Conservation (phyloP, 305 asterid genomes). For the Fraxinus velutina region DNA sequence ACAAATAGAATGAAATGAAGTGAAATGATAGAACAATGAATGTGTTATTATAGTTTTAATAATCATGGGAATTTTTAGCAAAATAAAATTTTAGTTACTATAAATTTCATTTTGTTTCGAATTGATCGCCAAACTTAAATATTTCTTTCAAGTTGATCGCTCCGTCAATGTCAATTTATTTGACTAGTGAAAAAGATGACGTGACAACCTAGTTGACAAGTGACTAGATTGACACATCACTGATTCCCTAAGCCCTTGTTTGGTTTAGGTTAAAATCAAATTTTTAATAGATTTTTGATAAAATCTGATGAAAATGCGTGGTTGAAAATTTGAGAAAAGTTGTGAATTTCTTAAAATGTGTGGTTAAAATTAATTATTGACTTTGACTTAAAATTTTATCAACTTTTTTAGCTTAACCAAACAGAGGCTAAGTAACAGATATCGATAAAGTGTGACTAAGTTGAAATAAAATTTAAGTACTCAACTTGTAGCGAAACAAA, state of each 20-base stretch:
- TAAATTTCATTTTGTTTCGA: neutral
- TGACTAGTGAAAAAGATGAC: neutral
- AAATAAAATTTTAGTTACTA: neutral
- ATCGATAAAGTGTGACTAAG: neutral
- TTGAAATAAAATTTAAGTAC: neutral
- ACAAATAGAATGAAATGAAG: neutral
- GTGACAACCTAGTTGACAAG: neutral
- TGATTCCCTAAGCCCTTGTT: neutral
- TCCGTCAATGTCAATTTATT: neutral
- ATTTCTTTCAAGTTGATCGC: neutral
- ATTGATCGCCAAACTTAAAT: neutral
- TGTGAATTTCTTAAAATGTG: neutral
- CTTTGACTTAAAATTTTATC: neutral
- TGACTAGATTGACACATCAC: neutral
- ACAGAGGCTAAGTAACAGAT: neutral
- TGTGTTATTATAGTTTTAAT: neutral
- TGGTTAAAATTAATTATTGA: neutral
- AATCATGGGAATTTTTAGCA: neutral
- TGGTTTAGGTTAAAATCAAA: neutral
- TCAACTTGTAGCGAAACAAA: neutral
- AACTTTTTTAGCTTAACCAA: neutral
- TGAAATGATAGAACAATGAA: neutral
- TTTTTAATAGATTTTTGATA: neutral
- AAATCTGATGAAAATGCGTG: neutral
- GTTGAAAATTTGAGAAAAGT: neutral